Evolutionary conservation across 306 rosid genomes (phyloP).

Genomic region (Glycyrrhiza uralensis): DNA sequence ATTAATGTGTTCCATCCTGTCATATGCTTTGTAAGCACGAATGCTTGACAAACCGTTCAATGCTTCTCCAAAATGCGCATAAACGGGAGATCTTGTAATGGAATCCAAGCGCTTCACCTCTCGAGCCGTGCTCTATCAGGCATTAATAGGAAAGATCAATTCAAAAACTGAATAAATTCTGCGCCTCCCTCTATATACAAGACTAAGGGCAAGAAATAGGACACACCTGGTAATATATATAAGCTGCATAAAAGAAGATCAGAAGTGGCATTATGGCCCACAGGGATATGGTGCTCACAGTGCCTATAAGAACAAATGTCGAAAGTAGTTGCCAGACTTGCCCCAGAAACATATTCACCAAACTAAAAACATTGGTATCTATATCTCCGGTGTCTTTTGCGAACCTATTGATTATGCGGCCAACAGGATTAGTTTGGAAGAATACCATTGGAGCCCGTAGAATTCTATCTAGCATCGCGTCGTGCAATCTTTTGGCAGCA

Average conservation of each 20-base stretch:
- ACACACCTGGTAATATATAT: slow-evolving; percentile 75
- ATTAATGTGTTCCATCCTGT: slow-evolving; percentile 64
- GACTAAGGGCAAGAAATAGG: neutral
- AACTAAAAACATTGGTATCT: slow-evolving; percentile 55
- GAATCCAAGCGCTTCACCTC: slow-evolving; percentile 91
- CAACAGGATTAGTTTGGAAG: slow-evolving; percentile 89
- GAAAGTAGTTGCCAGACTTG: slow-evolving; percentile 85
- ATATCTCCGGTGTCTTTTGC: slow-evolving; percentile 80
- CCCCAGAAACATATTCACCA: slow-evolving; percentile 49
- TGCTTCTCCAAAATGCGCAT: slow-evolving; percentile 92
- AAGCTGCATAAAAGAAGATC: slow-evolving; percentile 73
- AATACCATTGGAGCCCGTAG: slow-evolving; percentile 79
- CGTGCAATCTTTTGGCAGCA: slow-evolving; percentile 71
- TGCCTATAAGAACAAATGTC: slow-evolving; percentile 76
- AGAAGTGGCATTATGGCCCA: slow-evolving; percentile 91
- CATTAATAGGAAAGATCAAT: neutral
- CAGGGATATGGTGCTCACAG: slow-evolving; percentile 78
- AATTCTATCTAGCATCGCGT: slow-evolving; percentile 52
- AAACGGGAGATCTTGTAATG: slow-evolving; percentile 82
- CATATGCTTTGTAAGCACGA: slow-evolving; percentile 80
- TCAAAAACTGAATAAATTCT: neutral
- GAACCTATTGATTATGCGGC: slow-evolving; percentile 86
- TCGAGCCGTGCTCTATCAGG: slow-evolving; percentile 66
- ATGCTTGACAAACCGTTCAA: slow-evolving; percentile 77
- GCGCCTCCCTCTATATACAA: neutral